phyloP scores from a whole-genome alignment of 1,139 yeast genomes.

The Lodderomyces metapsilosis region DNA sequence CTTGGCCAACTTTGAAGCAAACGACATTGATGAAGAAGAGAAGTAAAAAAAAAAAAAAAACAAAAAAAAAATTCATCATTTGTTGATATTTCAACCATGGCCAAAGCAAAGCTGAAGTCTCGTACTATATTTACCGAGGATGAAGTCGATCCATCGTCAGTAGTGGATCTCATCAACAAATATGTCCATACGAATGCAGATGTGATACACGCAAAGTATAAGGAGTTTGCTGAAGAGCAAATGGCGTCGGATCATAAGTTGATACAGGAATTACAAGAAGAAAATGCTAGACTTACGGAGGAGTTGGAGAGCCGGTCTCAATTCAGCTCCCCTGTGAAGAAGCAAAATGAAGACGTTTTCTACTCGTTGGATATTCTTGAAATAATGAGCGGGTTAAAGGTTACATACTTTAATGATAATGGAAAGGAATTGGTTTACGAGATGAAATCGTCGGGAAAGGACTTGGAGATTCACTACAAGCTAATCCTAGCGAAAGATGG shows the following conservation, averaged over 20 bases:
- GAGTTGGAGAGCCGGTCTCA: conserved; percentile 13
- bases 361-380: conserved; percentile 55
- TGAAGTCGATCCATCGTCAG: conserved; percentile 26
- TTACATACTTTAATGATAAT: conserved; percentile 48
- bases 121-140: conserved; percentile 26
- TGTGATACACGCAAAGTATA: conserved; percentile 29
- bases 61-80: conserved; percentile 4
- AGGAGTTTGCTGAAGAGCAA: conserved; percentile 26
- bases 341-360: conserved; percentile 29
- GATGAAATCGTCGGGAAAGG: conserved; percentile 41
- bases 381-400: conserved; percentile 54
- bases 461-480: conserved; percentile 35
- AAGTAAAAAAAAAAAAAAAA: conserved; percentile 5
- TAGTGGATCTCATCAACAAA: conserved; percentile 32
- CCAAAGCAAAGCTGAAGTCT: conserved; percentile 4
- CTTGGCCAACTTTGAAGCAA: conserved; percentile 54
- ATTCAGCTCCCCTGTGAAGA: conserved; percentile 36
- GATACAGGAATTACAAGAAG: conserved; percentile 26
- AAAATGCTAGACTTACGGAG: conserved; percentile 26
- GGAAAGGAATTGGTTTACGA: conserved; percentile 47
- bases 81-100: conserved; percentile 2
- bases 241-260: conserved; percentile 28
- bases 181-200: conserved; percentile 38
- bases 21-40: conserved; percentile 15
- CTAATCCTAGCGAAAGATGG: conserved; percentile 41